Evolutionary conservation across 768 basidiomycete genomes (phyloP).

Genomic region (Cytidiella melzeri): DNA sequence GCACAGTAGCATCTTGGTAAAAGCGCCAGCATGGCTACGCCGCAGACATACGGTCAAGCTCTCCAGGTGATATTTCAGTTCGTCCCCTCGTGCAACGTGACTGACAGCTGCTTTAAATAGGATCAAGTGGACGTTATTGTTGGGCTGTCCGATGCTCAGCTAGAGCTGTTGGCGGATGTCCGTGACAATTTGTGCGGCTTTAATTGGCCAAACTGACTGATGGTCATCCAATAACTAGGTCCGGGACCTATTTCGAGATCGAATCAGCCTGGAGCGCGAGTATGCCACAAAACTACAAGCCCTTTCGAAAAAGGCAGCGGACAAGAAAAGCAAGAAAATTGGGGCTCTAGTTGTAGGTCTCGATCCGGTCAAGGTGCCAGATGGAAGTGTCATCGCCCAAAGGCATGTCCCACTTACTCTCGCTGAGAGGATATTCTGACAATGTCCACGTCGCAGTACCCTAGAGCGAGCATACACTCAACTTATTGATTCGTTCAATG

Average conservation of each 20-base stretch:
- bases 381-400: conserved; percentile 43
- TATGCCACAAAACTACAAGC: conserved; percentile 68
- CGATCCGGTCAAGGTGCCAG: conserved; percentile 59
- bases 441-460: conserved; percentile 55
- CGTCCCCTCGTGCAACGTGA: conserved; percentile 8
- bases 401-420: conserved; percentile 38
- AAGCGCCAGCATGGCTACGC: conserved; percentile 11
- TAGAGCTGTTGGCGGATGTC: conserved; percentile 63
- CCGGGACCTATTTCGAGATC: conserved; percentile 64
- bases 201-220: background rate
- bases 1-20: background rate
- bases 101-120: conserved; percentile 29
- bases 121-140: conserved; percentile 69
- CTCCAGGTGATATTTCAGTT: conserved; percentile 41
- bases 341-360: conserved; percentile 53
- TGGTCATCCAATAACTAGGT: conserved; percentile 41
- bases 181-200: conserved; percentile 16
- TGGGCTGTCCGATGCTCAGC: conserved; percentile 51
- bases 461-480: conserved; percentile 65
- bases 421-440: background rate
- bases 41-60: conserved; percentile 42
- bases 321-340: conserved; percentile 62
- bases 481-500: conserved; percentile 54
- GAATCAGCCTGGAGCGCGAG: conserved; percentile 67
- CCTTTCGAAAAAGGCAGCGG: conserved; percentile 59